Conservation (phyloP, 306 rosid species). For the Glycine soja region DNA sequence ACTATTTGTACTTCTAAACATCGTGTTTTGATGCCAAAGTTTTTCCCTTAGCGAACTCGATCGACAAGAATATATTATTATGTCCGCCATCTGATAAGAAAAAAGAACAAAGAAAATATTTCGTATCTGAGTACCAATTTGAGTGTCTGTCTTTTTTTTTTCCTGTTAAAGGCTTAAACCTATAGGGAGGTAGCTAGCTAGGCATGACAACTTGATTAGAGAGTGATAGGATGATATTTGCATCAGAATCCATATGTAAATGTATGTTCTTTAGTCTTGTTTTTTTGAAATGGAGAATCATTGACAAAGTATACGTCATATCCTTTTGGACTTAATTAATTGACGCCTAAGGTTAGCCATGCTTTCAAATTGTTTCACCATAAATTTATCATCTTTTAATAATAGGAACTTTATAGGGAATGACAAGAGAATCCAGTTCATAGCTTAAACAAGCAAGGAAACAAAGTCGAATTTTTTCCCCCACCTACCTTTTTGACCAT, state of each 20-base stretch:
- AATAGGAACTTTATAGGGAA: conserved; percentile 52
- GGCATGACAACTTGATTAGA: conserved; percentile 41
- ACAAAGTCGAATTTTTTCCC: conserved; percentile 28
- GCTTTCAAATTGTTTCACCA: conserved; percentile 52
- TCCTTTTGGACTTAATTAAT: conserved; percentile 52
- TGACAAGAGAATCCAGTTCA: conserved; percentile 75
- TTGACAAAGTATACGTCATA: conserved; percentile 57
- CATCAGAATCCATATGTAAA: conserved; percentile 71
- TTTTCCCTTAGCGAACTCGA: neutral
- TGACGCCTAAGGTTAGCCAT: conserved; percentile 57
- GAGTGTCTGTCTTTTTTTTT: neutral
- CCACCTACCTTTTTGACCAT: conserved; percentile 68
- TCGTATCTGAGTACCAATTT: conserved; percentile 37
- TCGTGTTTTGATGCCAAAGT: conserved; percentile 17
- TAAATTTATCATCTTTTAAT: conserved; percentile 33
- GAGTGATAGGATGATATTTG: conserved; percentile 50
- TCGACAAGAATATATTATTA: conserved; percentile 3
- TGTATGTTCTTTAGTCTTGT: conserved; percentile 46
- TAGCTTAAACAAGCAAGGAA: conserved; percentile 56
- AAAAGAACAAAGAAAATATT: conserved; percentile 13
- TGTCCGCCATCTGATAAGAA: conserved; percentile 41
- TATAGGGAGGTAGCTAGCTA: conserved; percentile 20
- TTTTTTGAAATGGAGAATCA: conserved; percentile 59
- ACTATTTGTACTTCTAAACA: conserved; percentile 42
- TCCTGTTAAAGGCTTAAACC: conserved; percentile 39